A percentile compares a stretch with the other conserved stretches of the same genome.
Conservation (phyloP, 306 rosid genomes). For the Argentina anserina region DNA sequence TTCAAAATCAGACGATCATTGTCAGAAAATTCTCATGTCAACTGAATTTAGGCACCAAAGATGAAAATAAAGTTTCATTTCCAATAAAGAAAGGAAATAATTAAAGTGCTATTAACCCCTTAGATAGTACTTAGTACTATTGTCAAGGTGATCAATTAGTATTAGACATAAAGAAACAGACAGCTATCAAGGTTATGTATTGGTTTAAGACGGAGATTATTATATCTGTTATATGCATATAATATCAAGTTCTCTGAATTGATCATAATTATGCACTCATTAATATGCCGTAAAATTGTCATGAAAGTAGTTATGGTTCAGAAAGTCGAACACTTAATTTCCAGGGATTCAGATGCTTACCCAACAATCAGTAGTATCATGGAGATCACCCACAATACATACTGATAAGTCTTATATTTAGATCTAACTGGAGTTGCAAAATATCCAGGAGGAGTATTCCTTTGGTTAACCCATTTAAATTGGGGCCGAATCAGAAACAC, state of each 20-base stretch:
- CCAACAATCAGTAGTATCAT: slow-evolving; percentile 45
- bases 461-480: slow-evolving; percentile 58
- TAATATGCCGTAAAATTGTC: not conserved
- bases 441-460: slow-evolving; percentile 21
- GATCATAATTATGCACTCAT: not conserved
- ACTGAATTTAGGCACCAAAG: not conserved
- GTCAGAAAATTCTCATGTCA: slow-evolving; percentile 13
- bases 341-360: slow-evolving; percentile 30
- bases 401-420: slow-evolving; percentile 70
- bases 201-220: not conserved
- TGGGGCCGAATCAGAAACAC: slow-evolving; percentile 73
- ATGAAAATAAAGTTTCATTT: slow-evolving; percentile 2
- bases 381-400: slow-evolving; percentile 57
- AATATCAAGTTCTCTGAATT: slow-evolving; percentile 19
- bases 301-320: not conserved
- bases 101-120: not conserved
- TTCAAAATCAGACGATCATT: slow-evolving; percentile 27
- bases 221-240: not conserved
- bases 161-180: not conserved
- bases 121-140: not conserved
- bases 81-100: not conserved
- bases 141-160: not conserved
- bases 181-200: not conserved
- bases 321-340: slow-evolving; percentile 5
- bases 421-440: slow-evolving; percentile 35